A percentile compares a stretch with the other conserved stretches of the same genome.
phyloP scores from a whole-genome alignment of 2,329 filamentous ascomycete genomes.

The Sphaerulina musiva region DNA sequence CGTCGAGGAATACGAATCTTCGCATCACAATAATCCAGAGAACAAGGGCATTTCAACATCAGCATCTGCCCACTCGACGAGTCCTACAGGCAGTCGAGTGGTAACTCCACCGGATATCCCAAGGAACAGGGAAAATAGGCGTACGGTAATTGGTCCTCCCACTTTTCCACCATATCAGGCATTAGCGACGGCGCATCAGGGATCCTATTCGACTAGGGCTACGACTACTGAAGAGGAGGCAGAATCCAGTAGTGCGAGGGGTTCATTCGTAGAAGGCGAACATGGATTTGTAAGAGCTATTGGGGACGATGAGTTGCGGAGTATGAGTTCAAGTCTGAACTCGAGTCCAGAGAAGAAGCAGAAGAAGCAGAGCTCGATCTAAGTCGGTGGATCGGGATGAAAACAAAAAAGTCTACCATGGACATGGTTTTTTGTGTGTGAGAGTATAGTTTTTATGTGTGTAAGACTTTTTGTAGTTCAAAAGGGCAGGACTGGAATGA shows the following conservation, averaged over 20 bases:
- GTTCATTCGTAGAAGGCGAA: slow-evolving; percentile 17
- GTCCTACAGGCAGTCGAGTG: not conserved
- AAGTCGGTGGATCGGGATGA: too few relatives aligned
- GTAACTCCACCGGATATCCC: not conserved
- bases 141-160: slow-evolving; percentile 19
- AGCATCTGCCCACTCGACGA: slow-evolving; percentile 7
- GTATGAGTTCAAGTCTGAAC: slow-evolving; percentile 18
- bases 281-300: slow-evolving; percentile 17
- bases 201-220: not conserved
- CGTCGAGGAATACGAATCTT: slow-evolving; percentile 7
- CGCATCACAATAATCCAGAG: not conserved
- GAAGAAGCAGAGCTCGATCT: not conserved
- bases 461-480: too few relatives aligned
- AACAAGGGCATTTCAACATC: not conserved
- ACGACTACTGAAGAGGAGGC: not conserved
- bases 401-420: too few relatives aligned
- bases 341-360: not conserved
- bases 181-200: not conserved
- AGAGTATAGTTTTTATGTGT: too few relatives aligned
- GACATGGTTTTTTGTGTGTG: too few relatives aligned
- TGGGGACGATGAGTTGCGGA: slow-evolving; percentile 17
- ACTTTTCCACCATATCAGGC: slow-evolving; percentile 2
- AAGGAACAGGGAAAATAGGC: slow-evolving; percentile 12
- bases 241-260: not conserved
- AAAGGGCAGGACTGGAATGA: too few relatives aligned